Evolutionary conservation across 2,329 filamentous ascomycete species (phyloP), one percentile per base, ranked within the genome.

Genomic region (Exophiala viscosa): DNA sequence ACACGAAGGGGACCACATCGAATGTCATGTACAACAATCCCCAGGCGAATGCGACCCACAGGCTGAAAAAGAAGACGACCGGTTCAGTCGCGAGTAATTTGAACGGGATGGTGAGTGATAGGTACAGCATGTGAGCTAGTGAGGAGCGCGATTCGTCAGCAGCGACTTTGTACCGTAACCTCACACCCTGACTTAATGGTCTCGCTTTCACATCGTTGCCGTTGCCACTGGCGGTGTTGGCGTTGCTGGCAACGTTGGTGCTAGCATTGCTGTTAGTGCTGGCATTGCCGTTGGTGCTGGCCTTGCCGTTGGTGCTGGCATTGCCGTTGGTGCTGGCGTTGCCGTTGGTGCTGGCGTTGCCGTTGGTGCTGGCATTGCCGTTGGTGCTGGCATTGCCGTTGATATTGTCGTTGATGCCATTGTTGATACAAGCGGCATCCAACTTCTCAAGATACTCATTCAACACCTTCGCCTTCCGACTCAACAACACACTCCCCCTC

Each of bases 31-130:
- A 96, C 0, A 96, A 79, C 0, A 95, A 81, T 0, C 87, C 90
- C 91, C 91, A 96, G 15, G 85, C 85, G 68, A 96, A 96, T 0
- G 88, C 80, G 1, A 90, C 86, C 91, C 91, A 96, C 0, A 95
- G 76, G 0, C 86, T 90, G 73, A 96, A 96, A 49, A 83, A 80
- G 9, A 77, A 76, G 1, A 85, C 78, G 34, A 87, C 84, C 2
- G 83, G 83, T 60, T 87, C 84, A 1, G 77, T 76, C 36, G 83
- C 63, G 6, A 86, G 71, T 73, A 87, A 67, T 45, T 74, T 73
- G 73, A 55, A 44, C 38, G 54, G 62, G 13, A 55, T 41, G 5
- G 55, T 60, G 14, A 63, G 53, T 8, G 60, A 62, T 5, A 62
- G 50, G 44, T 55, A 57, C 7, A 63, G 50, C 61, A 63, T 63